A percentile compares a stretch with the other conserved stretches of the same genome.
Evolutionary conservation across 2,329 filamentous ascomycete genomes (phyloP).

Genomic region (Apiospora rasikravindrae): DNA sequence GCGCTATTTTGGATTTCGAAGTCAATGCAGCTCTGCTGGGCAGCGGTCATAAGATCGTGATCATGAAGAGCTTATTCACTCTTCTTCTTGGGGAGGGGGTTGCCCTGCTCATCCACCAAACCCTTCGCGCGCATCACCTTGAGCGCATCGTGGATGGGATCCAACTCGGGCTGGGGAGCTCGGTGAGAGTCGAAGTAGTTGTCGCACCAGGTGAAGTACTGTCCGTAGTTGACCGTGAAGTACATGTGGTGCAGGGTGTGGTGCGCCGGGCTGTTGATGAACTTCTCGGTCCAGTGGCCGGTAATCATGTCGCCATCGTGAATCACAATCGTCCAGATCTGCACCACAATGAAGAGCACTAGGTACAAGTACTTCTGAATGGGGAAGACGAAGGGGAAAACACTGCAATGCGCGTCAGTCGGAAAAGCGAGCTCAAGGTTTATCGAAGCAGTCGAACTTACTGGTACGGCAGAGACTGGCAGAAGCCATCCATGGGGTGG

Average conservation of each 20-base stretch:
- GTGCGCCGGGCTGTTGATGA: constrained; percentile 54
- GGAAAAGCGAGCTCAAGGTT: neutral
- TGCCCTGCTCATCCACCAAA: constrained; percentile 49
- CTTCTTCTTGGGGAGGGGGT: constrained; percentile 32
- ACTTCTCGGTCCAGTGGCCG: constrained; percentile 51
- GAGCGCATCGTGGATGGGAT: constrained; percentile 50
- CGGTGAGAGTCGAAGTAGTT: constrained; percentile 50
- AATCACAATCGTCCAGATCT: constrained; percentile 56
- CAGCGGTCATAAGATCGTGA: constrained; percentile 15
- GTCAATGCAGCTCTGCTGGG: constrained; percentile 1
- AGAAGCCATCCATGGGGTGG: constrained; percentile 52
- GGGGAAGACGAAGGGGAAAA: constrained; percentile 51
- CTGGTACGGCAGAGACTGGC: constrained; percentile 54
- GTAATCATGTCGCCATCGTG: constrained; percentile 56
- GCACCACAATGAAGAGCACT: constrained; percentile 49
- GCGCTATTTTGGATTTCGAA: constrained; percentile 3
- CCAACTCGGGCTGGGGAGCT: constrained; percentile 48
- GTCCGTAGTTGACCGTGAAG: constrained; percentile 56
- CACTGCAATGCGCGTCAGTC: constrained; percentile 31
- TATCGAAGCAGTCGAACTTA: constrained; percentile 31
- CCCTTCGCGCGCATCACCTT: constrained; percentile 51
- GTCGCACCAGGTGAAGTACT: constrained; percentile 55
- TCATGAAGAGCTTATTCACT: constrained; percentile 14
- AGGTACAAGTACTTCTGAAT: constrained; percentile 53
- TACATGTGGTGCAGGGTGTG: constrained; percentile 56